These are phyloP conservation scores for Carex arenaria DNA, from an alignment of 202 grass and related monocot species.

Conservation along the genomic window DNA sequence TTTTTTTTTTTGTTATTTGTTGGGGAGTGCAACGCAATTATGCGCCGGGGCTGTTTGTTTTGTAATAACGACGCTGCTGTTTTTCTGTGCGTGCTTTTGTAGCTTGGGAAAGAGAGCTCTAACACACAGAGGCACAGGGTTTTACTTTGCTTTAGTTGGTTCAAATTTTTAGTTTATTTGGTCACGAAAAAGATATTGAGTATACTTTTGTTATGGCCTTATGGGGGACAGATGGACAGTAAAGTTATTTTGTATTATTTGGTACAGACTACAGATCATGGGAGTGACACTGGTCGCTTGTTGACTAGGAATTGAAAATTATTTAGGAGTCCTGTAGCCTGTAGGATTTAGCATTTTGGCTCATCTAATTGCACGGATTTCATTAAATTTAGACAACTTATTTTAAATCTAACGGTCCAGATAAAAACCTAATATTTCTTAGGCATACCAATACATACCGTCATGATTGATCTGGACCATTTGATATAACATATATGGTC, in stretches of 20 bases:
- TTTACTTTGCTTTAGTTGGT: slow-evolving; percentile 18
- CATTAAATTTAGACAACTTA: not conserved
- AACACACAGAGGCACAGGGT: not conserved
- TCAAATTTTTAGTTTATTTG: slow-evolving; percentile 12
- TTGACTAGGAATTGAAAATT: not conserved
- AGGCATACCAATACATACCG: not conserved
- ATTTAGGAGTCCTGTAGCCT: too few relatives aligned
- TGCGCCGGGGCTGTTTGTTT: slow-evolving; percentile 11
- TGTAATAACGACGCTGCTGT: slow-evolving; percentile 27
- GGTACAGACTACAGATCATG: not conserved
- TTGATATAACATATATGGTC: not conserved
- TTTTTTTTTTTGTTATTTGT: slow-evolving; percentile 19
- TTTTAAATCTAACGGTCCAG: not conserved
- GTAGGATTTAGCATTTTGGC: too few relatives aligned
- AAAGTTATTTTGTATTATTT: slow-evolving; percentile 20
- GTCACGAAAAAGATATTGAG: not conserved
- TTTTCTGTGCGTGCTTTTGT: slow-evolving; percentile 23
- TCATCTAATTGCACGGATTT: too few relatives aligned
- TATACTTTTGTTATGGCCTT: not conserved
- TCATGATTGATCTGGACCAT: not conserved
- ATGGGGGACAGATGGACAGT: slow-evolving; percentile 4
- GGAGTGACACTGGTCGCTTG: not conserved
- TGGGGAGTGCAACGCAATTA: slow-evolving; percentile 22
- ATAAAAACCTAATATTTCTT: not conserved
- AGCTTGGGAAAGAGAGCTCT: slow-evolving; percentile 16